phyloP scores from a whole-genome alignment of 2,329 filamentous ascomycete species.

The Penicillium sp. region DNA sequence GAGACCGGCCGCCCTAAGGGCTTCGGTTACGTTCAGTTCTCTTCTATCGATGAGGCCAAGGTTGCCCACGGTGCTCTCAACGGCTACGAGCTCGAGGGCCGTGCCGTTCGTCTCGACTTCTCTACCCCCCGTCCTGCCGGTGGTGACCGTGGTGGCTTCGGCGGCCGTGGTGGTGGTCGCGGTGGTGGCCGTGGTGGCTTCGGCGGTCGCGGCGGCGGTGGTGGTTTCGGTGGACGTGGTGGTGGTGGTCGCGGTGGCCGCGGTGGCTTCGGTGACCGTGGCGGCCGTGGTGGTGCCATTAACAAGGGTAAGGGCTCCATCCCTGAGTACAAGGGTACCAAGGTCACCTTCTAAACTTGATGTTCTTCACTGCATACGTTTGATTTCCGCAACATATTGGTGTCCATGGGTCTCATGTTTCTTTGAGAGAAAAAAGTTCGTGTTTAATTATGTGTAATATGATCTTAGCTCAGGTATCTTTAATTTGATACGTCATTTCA shows the following conservation, averaged over 20 bases:
- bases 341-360: constrained; percentile 63
- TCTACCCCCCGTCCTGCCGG: constrained; percentile 64
- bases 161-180: constrained; percentile 53
- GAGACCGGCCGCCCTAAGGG: constrained; percentile 84
- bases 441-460: constrained; percentile 16
- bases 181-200: constrained; percentile 53
- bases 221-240: constrained; percentile 44
- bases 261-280: constrained; percentile 41
- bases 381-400: constrained; percentile 15
- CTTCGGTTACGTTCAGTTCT: constrained; percentile 86
- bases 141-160: constrained; percentile 45
- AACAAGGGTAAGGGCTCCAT: constrained; percentile 55
- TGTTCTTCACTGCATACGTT: constrained; percentile 12
- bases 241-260: constrained; percentile 46
- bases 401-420: constrained; percentile 21
- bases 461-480: constrained; percentile 12
- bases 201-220: constrained; percentile 44
- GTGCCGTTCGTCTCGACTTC: constrained; percentile 79
- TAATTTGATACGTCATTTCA: constrained; percentile 19
- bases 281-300: constrained; percentile 47
- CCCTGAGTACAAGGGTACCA: constrained; percentile 72
- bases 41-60: constrained; percentile 77
- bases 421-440: constrained; percentile 20
- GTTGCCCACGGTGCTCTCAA: constrained; percentile 67
- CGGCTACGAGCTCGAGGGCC: constrained; percentile 68